Evolutionary conservation across 2,329 filamentous ascomycete genomes (phyloP).

Genomic region (Parastagonospora nodorum): DNA sequence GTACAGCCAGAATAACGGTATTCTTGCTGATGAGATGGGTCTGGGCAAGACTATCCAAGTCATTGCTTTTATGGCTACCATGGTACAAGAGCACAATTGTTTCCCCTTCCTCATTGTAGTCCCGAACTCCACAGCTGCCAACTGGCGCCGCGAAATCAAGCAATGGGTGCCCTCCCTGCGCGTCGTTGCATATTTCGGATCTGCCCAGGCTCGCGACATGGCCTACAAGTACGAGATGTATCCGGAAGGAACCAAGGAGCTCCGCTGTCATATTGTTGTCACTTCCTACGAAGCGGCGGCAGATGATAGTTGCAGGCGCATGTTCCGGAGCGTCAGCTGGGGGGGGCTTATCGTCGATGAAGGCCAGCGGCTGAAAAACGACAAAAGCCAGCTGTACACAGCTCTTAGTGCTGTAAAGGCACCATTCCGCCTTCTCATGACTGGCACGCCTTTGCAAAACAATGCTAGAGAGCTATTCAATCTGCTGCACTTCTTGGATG

Average conservation of each 20-base stretch:
- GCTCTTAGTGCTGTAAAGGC: slow-evolving; percentile 74
- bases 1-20: slow-evolving; percentile 79
- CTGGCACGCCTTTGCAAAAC: slow-evolving; percentile 90
- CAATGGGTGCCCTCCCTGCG: slow-evolving; percentile 85
- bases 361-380: slow-evolving; percentile 93
- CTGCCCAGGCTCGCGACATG: slow-evolving; percentile 72
- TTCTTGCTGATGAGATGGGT: slow-evolving; percentile 97
- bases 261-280: slow-evolving; percentile 89
- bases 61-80: slow-evolving; percentile 76
- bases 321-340: slow-evolving; percentile 79
- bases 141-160: slow-evolving; percentile 96
- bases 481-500: slow-evolving; percentile 90
- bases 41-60: slow-evolving; percentile 97
- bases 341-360: slow-evolving; percentile 90
- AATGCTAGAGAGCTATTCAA: slow-evolving; percentile 96
- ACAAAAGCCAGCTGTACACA: slow-evolving; percentile 79
- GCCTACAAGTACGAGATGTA: slow-evolving; percentile 86
- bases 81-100: slow-evolving; percentile 67
- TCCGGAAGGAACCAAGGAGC: slow-evolving; percentile 64
- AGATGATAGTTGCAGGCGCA: slow-evolving; percentile 68
- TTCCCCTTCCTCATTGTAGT: slow-evolving; percentile 94
- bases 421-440: slow-evolving; percentile 84
- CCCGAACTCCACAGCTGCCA: slow-evolving; percentile 93
- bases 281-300: slow-evolving; percentile 92
- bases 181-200: slow-evolving; percentile 92